These are phyloP conservation scores for Fusarium kyushuense DNA, from an alignment of 2,329 filamentous ascomycete species.

Conservation along the genomic window DNA sequence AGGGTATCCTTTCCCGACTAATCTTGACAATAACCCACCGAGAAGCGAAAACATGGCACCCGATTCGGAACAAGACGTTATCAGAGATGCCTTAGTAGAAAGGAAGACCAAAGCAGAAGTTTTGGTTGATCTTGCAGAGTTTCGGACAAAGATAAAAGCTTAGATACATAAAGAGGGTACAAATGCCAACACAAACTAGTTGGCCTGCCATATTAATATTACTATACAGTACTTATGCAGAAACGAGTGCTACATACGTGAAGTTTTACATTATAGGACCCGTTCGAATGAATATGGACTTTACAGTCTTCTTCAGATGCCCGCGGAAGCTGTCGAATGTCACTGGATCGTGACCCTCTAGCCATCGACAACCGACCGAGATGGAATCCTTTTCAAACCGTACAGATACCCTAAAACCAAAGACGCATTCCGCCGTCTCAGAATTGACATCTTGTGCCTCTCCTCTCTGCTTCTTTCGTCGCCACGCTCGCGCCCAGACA, in stretches of 20 bases:
- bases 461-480: conserved; percentile 67
- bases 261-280: neutral
- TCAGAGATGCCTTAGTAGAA: conserved; percentile 58
- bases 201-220: neutral
- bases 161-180: neutral
- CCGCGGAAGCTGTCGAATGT: conserved; percentile 91
- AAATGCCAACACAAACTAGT: neutral
- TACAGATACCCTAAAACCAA: conserved; percentile 71
- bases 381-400: conserved; percentile 57
- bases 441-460: conserved; percentile 39
- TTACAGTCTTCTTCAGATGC: conserved; percentile 69
- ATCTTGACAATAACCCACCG: conserved; percentile 68
- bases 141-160: conserved; percentile 28
- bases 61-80: conserved; percentile 67
- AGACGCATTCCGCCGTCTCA: conserved; percentile 54
- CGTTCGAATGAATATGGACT: conserved; percentile 10
- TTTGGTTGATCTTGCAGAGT: conserved; percentile 54
- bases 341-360: conserved; percentile 77
- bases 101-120: conserved; percentile 56
- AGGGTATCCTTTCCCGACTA: conserved; percentile 73
- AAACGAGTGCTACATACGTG: too few relatives aligned
- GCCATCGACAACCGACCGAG: conserved; percentile 67
- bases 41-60: conserved; percentile 70
- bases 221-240: neutral
- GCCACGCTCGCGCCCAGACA: conserved; percentile 82